These are phyloP conservation scores for Dujonia santamariae DNA, from an alignment of 1,139 yeast species.

Conservation along the genomic window DNA sequence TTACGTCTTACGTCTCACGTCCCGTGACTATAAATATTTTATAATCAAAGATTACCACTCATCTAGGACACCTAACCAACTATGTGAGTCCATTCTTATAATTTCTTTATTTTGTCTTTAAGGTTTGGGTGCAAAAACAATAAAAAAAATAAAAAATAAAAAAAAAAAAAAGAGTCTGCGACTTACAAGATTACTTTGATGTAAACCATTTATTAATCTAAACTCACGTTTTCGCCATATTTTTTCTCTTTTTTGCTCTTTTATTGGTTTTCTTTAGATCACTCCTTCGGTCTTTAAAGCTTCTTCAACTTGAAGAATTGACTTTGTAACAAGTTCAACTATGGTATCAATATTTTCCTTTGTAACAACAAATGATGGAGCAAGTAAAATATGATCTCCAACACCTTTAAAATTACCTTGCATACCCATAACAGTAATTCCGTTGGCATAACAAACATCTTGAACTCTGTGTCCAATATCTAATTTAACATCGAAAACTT, in stretches of 20 bases:
- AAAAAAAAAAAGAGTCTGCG: too few species aligned
- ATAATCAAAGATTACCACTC: too few species aligned
- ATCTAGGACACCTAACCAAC: too few species aligned
- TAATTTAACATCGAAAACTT: slow-evolving; percentile 34
- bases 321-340: slow-evolving; percentile 20
- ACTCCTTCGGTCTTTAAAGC: slow-evolving; percentile 12
- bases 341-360: slow-evolving; percentile 44
- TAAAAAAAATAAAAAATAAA: too few species aligned
- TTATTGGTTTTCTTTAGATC: background rate
- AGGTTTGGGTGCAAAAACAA: too few species aligned
- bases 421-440: slow-evolving; percentile 43
- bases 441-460: slow-evolving; percentile 36
- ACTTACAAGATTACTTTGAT: too few species aligned
- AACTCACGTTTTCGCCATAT: too few species aligned
- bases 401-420: slow-evolving; percentile 35
- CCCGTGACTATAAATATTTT: too few species aligned
- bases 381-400: slow-evolving; percentile 51
- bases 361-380: slow-evolving; percentile 50
- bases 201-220: too few species aligned
- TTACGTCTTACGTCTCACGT: too few species aligned
- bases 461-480: slow-evolving; percentile 32
- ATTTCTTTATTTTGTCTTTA: too few species aligned
- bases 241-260: background rate
- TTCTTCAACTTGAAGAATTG: slow-evolving; percentile 17
- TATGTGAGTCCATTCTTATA: too few species aligned